Percentiles rank a stretch among this genome's conserved stretches.
phyloP scores from a whole-genome alignment of 192 early-diverging fungal genomes.

The Coemansia sp. region DNA sequence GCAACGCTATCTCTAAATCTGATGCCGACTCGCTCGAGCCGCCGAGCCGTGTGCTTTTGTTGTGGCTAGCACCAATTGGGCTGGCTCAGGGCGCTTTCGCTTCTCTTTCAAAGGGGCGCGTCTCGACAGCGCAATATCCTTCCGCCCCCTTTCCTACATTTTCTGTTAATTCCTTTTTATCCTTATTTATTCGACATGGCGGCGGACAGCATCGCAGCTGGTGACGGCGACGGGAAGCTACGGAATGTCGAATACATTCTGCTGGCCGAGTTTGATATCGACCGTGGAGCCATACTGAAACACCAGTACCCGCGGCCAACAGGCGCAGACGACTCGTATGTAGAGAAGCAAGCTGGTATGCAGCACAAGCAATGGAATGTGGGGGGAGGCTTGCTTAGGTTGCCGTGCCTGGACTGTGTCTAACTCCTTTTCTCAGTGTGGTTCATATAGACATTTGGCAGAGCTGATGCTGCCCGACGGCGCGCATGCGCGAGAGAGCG shows the following conservation, averaged over 20 bases:
- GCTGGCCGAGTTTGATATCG: constrained; percentile 94
- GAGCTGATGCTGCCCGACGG: constrained; percentile 97
- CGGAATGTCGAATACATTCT: constrained; percentile 80
- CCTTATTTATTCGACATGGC: constrained; percentile 11
- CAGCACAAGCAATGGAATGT: neutral
- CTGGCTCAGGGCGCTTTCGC: neutral
- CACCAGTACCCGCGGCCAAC: constrained; percentile 86
- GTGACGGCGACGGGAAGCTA: constrained; percentile 21
- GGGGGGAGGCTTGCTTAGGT: neutral
- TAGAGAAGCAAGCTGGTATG: constrained; percentile 16
- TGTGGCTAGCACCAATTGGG: neutral
- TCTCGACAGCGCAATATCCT: neutral
- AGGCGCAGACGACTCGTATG: constrained; percentile 75
- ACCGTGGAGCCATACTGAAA: constrained; percentile 81
- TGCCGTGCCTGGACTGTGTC: constrained; percentile 15
- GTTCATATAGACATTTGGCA: constrained; percentile 57
- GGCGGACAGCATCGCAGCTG: constrained; percentile 11
- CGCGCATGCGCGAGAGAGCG: constrained; percentile 86
- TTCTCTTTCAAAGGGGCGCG: neutral
- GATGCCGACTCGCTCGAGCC: neutral
- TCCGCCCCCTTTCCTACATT: neutral
- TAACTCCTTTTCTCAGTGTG: constrained; percentile 8
- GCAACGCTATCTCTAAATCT: too few relatives aligned
- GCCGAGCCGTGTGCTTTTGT: neutral
- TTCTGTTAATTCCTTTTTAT: constrained; percentile 8